Base-by-base conservation (phyloP, 73 alveolate species). In the Tetrahymena malaccensis region DNA sequence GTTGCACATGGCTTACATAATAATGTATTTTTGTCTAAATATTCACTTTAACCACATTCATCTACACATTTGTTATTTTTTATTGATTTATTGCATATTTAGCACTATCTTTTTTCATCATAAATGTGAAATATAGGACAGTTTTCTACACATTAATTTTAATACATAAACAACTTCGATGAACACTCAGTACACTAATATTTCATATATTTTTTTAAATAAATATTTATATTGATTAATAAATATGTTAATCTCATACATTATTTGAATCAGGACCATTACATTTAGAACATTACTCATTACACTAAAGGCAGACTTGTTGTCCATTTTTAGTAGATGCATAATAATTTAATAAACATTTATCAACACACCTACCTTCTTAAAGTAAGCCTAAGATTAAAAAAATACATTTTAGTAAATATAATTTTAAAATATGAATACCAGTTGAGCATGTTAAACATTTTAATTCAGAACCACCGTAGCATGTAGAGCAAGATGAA, bases 401-500 rank as follows among this genome's bases (percentile, higher is more conserved):
- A 70, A n/a, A 25, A 70, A 15, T 50, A 50, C 1, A 10, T 50
- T 50, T 50, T 19, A 50, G 0, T 10, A 19, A 50, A 13, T 50
- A 25, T 56, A 12, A 70, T 27, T 70, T 27, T 8, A 70, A 70
- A 19, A 70, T 31, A 31, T 19, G 31, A 56, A 35, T 34, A 19
- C 94, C 34, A 70, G 16, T 10, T 22, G 94, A 27, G 84, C 96
- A 94, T 35, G 85, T 19, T 40, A 58, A 35, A 35, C 96, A 94
- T 55, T 55, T 37, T 22, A 5, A 56, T 58, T 56, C 10, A 37
- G 55, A 56, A 31, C 89, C 40, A 22, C 96, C 96, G 8, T 55
- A 21, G 22, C 96, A 94, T 15, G 96, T 37, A 43, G 13, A 19
- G 70, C 96, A 94, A 17, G 96, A 94, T 34, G 57, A 35, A 84